Evolutionary conservation across 345 rosid species (phyloP).

Genomic region (Balakata baccata): DNA sequence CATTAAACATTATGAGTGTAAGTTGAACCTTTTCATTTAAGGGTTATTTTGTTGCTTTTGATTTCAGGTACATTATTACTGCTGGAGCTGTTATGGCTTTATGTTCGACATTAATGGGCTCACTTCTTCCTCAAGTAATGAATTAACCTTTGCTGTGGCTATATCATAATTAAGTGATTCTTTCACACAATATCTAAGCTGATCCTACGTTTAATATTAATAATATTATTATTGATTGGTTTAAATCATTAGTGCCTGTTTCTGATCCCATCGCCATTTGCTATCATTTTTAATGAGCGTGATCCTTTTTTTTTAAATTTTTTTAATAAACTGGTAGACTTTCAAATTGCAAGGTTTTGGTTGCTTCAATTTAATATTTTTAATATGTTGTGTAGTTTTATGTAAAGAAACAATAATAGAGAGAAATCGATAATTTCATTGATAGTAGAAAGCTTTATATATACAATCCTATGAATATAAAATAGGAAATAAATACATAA

Average conservation of each 20-base stretch:
- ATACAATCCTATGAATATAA: too few relatives aligned
- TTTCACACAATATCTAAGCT: background rate
- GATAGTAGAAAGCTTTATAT: too few relatives aligned
- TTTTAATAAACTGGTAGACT: background rate
- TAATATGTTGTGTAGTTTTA: background rate
- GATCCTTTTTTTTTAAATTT: background rate
- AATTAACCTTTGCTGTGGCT: background rate
- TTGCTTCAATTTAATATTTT: background rate
- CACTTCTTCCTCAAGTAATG: constrained; percentile 92
- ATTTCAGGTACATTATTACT: constrained; percentile 70
- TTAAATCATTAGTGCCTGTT: background rate
- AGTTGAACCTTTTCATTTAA: background rate
- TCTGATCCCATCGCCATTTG: background rate
- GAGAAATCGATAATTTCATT: too few relatives aligned
- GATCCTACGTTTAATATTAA: constrained; percentile 2
- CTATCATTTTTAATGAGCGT: background rate
- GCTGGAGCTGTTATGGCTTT: constrained; percentile 94
- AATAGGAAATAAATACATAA: too few relatives aligned
- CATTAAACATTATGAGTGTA: background rate
- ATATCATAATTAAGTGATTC: background rate
- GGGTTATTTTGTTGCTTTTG: constrained; percentile 13
- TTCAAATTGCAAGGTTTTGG: background rate
- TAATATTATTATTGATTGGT: background rate
- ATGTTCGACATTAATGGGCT: constrained; percentile 90
- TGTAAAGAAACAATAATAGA: too few relatives aligned